A percentile compares a stretch with the other conserved stretches of the same genome.
phyloP scores from a whole-genome alignment of 192 early-diverging fungal genomes.

The Coemansia sp. region DNA sequence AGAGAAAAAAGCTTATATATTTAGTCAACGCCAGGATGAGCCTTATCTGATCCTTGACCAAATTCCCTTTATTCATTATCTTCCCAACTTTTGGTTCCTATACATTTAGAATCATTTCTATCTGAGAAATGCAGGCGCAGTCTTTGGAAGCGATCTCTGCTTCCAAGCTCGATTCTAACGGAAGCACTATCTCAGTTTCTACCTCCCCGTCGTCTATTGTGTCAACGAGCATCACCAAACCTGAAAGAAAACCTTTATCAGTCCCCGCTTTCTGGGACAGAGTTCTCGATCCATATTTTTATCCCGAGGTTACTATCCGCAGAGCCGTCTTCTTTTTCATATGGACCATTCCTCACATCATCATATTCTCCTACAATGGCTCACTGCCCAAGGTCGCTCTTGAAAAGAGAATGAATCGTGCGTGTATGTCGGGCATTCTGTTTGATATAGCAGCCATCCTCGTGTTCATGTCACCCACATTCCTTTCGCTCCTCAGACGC shows the following conservation, averaged over 20 bases:
- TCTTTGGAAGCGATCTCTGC: not conserved
- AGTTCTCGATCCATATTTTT: constrained; percentile 19
- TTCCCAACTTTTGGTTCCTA: too few relatives aligned
- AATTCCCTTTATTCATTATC: not conserved
- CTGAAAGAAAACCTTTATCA: not conserved
- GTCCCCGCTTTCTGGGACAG: not conserved
- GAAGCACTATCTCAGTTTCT: not conserved
- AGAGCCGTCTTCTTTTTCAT: constrained; percentile 31
- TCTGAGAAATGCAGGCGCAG: not conserved
- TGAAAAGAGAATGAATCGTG: constrained; percentile 22
- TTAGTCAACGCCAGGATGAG: not conserved
- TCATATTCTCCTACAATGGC: constrained; percentile 24
- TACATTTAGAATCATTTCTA: not conserved
- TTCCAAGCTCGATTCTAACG: not conserved
- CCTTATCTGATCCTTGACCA: too few relatives aligned
- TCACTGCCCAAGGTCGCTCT: constrained; percentile 4
- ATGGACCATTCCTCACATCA: constrained; percentile 42
- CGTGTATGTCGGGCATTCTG: constrained; percentile 30
- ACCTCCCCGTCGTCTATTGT: not conserved
- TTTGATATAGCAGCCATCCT: constrained; percentile 70
- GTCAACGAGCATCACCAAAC: not conserved
- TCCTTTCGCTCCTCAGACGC: constrained; percentile 57
- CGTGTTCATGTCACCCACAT: constrained; percentile 81
- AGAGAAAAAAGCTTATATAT: not conserved
- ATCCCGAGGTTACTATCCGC: constrained; percentile 49